Evolutionary conservation across 2,329 filamentous ascomycete genomes (phyloP).

Genomic region (Paracamarosporium sp.): DNA sequence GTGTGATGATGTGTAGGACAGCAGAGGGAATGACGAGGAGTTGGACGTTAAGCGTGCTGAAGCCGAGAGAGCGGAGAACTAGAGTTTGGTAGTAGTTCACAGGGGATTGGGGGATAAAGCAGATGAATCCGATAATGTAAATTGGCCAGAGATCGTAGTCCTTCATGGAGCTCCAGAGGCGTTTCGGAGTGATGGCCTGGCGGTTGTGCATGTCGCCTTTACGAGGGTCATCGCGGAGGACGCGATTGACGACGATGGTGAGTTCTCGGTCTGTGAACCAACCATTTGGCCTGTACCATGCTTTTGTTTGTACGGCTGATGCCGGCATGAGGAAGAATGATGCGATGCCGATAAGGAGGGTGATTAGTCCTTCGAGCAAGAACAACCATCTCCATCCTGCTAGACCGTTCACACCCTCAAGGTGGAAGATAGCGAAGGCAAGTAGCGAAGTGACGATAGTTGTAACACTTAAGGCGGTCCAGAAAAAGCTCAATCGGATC

Average conservation of each 20-base stretch:
- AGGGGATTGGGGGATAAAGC: slow-evolving; percentile 25
- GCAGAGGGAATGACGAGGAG: slow-evolving; percentile 60
- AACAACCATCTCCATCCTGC: slow-evolving; percentile 54
- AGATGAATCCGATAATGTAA: slow-evolving; percentile 34
- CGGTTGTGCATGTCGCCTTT: slow-evolving; percentile 64
- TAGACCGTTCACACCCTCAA: slow-evolving; percentile 51
- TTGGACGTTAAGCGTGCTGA: slow-evolving; percentile 56
- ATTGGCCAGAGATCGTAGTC: slow-evolving; percentile 32
- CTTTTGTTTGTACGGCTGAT: slow-evolving; percentile 55
- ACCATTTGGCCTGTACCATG: slow-evolving; percentile 60
- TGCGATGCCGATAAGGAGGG: slow-evolving; percentile 20
- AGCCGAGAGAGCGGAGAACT: slow-evolving; percentile 23
- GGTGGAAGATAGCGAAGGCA: slow-evolving; percentile 53
- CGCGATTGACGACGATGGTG: slow-evolving; percentile 69
- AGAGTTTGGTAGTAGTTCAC: slow-evolving; percentile 28
- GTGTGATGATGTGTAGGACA: slow-evolving; percentile 24
- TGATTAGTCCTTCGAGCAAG: slow-evolving; percentile 8
- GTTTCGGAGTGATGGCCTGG: slow-evolving; percentile 48
- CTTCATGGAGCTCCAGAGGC: slow-evolving; percentile 10
- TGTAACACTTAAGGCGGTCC: slow-evolving; percentile 62
- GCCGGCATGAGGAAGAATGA: slow-evolving; percentile 39
- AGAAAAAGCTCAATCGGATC: slow-evolving; percentile 67
- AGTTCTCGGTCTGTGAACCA: slow-evolving; percentile 71
- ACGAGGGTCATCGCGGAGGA: slow-evolving; percentile 61
- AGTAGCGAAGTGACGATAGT: slow-evolving; percentile 55